Percentiles rank a stretch among this genome's conserved stretches.
Conservation (phyloP, 306 rosid species). For the Cyamopsis tetragonoloba region DNA sequence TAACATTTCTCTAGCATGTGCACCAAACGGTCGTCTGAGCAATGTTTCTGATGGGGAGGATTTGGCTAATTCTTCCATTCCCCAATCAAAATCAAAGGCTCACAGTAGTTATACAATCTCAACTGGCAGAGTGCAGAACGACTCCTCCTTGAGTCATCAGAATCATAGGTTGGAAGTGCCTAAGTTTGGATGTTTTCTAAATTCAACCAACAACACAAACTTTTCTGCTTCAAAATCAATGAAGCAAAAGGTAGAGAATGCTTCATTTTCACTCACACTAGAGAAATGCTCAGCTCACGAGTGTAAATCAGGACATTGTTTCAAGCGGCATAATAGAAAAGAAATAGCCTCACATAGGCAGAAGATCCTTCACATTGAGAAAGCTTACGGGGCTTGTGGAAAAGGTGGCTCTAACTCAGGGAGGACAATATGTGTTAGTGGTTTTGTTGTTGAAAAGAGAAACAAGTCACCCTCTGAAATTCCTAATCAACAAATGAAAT, state of each 20-base stretch:
- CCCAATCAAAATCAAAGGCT: constrained; percentile 27
- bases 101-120: constrained; percentile 12
- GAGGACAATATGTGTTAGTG: constrained; percentile 34
- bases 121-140: constrained; percentile 10
- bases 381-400: constrained; percentile 44
- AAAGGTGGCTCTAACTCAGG: constrained; percentile 43
- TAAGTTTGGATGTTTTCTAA: constrained; percentile 27
- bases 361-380: constrained; percentile 44
- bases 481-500: constrained; percentile 32
- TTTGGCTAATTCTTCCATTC: no score
- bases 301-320: constrained; percentile 36
- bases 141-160: constrained; percentile 5
- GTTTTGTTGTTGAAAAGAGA: constrained; percentile 44
- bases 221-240: constrained; percentile 18
- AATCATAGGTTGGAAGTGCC: constrained; percentile 25
- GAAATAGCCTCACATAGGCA: constrained; percentile 46
- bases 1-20: constrained; percentile 55
- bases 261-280: constrained; percentile 15
- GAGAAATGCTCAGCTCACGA: constrained; percentile 38
- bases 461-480: constrained; percentile 39
- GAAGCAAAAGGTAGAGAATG: constrained; percentile 18
- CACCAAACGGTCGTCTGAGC: constrained; percentile 29
- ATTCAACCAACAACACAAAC: not conserved
- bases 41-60: constrained; percentile 26
- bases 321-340: constrained; percentile 40